These are phyloP conservation scores for Candida dajiaensis DNA, from an alignment of 805 yeast genomes.

Conservation along the genomic window DNA sequence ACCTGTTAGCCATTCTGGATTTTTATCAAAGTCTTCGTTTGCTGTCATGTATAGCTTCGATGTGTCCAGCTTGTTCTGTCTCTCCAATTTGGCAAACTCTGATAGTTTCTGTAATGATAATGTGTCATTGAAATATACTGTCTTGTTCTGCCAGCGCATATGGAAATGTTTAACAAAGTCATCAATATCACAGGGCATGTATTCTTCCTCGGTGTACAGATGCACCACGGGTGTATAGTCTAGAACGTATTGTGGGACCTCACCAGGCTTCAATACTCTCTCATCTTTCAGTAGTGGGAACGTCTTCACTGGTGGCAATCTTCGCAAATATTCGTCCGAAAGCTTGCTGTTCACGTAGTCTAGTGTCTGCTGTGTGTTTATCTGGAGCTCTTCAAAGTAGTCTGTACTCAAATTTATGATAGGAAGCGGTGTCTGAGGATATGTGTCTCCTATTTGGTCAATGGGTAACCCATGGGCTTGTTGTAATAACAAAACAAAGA, in stretches of 20 bases:
- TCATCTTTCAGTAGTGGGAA: constrained; percentile 28
- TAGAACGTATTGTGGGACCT: constrained; percentile 56
- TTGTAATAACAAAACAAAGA: neutral
- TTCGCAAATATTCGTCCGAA: constrained; percentile 5
- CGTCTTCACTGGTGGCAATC: constrained; percentile 31
- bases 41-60: constrained; percentile 54
- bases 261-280: constrained; percentile 41
- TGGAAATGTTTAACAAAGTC: constrained; percentile 65
- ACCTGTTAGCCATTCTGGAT: constrained; percentile 88
- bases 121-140: constrained; percentile 28
- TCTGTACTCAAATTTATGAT: constrained; percentile 8
- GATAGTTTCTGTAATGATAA: constrained; percentile 27
- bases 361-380: constrained; percentile 4
- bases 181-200: constrained; percentile 75
- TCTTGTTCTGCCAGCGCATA: constrained; percentile 46
- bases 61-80: constrained; percentile 25
- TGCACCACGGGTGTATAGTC: constrained; percentile 76
- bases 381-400: constrained; percentile 12
- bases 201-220: constrained; percentile 82
- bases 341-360: constrained; percentile 6
- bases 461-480: neutral
- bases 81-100: constrained; percentile 7
- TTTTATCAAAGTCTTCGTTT: constrained; percentile 60
- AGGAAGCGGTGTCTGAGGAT: neutral
- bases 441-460: neutral